Evolutionary conservation across 352 stramenopile genomes (phyloP).

Genomic region (Pythium phragmiticola): DNA sequence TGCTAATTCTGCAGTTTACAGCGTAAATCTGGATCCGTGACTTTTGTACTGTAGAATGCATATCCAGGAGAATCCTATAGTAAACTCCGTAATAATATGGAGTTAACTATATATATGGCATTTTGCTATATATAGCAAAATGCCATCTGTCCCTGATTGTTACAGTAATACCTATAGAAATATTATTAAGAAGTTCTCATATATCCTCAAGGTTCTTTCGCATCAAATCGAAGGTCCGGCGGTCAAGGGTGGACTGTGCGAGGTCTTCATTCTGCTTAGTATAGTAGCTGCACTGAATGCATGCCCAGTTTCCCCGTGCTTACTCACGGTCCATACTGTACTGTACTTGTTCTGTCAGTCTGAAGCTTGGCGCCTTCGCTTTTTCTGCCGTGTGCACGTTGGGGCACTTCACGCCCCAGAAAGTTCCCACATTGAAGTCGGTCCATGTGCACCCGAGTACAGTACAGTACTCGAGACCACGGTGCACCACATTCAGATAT

Average conservation of each 20-base stretch:
- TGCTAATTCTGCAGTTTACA: background rate
- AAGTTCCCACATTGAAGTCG: slow-evolving; percentile 9
- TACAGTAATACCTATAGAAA: no score
- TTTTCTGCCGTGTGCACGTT: slow-evolving; percentile 1
- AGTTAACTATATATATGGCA: no score
- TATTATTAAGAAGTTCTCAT: no score
- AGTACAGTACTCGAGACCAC: background rate
- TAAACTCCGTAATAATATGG: no score
- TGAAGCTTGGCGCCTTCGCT: no score
- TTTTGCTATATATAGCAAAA: no score
- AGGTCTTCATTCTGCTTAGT: background rate
- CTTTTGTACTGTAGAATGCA: no score
- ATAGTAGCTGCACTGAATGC: background rate
- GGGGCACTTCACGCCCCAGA: background rate
- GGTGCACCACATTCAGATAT: background rate
- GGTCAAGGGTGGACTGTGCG: background rate
- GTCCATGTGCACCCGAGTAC: background rate
- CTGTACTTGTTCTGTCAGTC: no score
- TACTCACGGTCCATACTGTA: no score
- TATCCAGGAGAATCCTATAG: no score
- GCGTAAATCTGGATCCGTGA: no score
- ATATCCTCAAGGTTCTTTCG: background rate
- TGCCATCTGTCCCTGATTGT: no score
- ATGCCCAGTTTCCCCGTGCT: background rate
- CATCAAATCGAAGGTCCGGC: background rate